Percentiles rank a stretch among this genome's conserved stretches.
phyloP scores from a whole-genome alignment of 176 grass and related monocot species.

The Oryza longistaminata region DNA sequence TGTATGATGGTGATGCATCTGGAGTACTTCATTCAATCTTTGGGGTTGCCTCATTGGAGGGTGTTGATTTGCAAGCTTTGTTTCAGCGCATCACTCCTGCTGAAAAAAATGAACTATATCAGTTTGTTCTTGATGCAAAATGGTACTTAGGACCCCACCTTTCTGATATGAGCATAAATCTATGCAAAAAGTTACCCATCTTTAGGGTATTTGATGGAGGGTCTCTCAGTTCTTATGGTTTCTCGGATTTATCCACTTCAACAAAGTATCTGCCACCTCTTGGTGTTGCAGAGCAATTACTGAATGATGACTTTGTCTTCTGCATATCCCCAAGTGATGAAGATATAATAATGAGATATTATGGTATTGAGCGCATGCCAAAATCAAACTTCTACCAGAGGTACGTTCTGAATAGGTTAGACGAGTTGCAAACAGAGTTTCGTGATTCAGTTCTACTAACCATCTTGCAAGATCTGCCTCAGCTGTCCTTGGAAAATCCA shows the following conservation, averaged over 20 bases:
- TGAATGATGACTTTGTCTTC: slow-evolving; percentile 70
- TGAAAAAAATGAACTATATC: slow-evolving; percentile 81
- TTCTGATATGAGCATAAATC: slow-evolving; percentile 66
- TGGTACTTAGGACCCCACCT: slow-evolving; percentile 71
- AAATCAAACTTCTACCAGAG: slow-evolving; percentile 81
- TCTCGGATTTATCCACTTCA: slow-evolving; percentile 70
- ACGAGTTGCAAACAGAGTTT: slow-evolving; percentile 57
- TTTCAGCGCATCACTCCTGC: slow-evolving; percentile 63
- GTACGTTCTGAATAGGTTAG: slow-evolving; percentile 70
- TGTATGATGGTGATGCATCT: slow-evolving; percentile 64
- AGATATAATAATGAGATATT: slow-evolving; percentile 88
- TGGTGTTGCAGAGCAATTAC: slow-evolving; percentile 71
- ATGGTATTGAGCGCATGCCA: slow-evolving; percentile 67
- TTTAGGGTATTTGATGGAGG: slow-evolving; percentile 65
- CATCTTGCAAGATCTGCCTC: slow-evolving; percentile 91
- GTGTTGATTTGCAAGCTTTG: slow-evolving; percentile 50
- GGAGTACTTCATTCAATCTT: slow-evolving; percentile 87
- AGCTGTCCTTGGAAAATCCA: slow-evolving; percentile 80
- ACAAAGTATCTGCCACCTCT: slow-evolving; percentile 79
- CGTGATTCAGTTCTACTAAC: slow-evolving; percentile 79
- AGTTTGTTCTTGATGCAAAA: slow-evolving; percentile 92
- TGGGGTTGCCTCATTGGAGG: slow-evolving; percentile 59
- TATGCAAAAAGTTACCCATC: slow-evolving; percentile 86
- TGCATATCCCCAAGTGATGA: slow-evolving; percentile 68
- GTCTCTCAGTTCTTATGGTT: slow-evolving; percentile 54